Evolutionary conservation across 345 rosid species (phyloP).

Genomic region (Corchorus capsularis): DNA sequence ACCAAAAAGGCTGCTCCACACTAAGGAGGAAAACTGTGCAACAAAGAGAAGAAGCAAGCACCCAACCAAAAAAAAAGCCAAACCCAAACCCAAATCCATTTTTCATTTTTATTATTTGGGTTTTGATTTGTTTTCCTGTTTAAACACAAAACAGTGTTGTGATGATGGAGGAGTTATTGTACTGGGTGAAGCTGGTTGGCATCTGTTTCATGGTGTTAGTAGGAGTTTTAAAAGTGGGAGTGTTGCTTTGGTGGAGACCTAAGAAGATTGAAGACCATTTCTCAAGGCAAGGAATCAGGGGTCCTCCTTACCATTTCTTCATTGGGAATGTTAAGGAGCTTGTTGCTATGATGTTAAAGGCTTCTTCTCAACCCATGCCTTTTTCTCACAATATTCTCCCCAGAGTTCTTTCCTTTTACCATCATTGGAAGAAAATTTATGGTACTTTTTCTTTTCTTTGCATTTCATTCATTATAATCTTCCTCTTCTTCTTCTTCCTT

Average conservation of each 20-base stretch:
- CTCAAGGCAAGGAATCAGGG: conserved; percentile 92
- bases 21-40: conserved; percentile 12
- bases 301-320: conserved; percentile 96
- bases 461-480: background rate
- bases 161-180: conserved; percentile 20
- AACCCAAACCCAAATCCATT: background rate
- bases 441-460: conserved; percentile 41
- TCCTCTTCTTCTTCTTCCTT: background rate
- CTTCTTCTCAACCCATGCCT: conserved; percentile 95
- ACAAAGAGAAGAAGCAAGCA: no score
- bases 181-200: conserved; percentile 43
- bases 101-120: conserved; percentile 20
- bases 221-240: conserved; percentile 48
- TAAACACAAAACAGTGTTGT: background rate
- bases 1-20: conserved; percentile 27
- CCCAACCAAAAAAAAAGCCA: no score
- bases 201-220: conserved; percentile 38
- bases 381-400: conserved; percentile 98
- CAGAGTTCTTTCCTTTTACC: conserved; percentile 89
- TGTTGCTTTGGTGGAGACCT: conserved; percentile 89
- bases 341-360: conserved; percentile 84
- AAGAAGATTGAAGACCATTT: conserved; percentile 89
- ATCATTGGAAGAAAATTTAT: conserved; percentile 95
- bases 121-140: background rate
- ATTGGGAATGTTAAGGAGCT: conserved; percentile 92